A percentile compares a stretch with the other conserved stretches of the same genome.
Conservation (phyloP, 495 filamentous ascomycete species). For the Annulohypoxylon stygium region DNA sequence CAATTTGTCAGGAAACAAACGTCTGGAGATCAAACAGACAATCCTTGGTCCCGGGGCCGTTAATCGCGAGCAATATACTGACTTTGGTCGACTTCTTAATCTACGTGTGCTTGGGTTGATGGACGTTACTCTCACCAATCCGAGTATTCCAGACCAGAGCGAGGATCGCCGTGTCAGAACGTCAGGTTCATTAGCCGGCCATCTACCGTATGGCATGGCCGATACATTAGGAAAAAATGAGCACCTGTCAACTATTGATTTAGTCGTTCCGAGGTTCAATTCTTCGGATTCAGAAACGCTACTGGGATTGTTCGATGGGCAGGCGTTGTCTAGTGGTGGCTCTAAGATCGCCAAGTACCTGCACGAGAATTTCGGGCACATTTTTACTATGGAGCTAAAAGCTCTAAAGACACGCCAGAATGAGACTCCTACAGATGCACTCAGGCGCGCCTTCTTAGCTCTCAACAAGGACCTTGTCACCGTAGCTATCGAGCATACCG, state of each 20-base stretch:
- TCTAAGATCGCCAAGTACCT: conserved; percentile 96
- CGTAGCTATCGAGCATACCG: conserved; percentile 83
- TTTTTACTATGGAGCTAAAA: conserved; percentile 85
- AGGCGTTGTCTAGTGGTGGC: conserved; percentile 83
- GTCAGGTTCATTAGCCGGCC: conserved; percentile 89
- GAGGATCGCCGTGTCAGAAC: conserved; percentile 96
- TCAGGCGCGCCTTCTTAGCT: conserved; percentile 86
- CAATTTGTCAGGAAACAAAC: conserved; percentile 97
- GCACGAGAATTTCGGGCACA: conserved; percentile 90
- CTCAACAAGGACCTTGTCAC: conserved; percentile 95
- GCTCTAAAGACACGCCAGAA: conserved; percentile 65
- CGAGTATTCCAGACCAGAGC: conserved; percentile 91
- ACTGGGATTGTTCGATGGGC: conserved; percentile 94
- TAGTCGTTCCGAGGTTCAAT: conserved; percentile 93
- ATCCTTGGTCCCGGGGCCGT: conserved; percentile 60
- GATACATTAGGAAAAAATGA: conserved; percentile 94
- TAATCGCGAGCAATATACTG: conserved; percentile 82
- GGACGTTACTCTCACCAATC: conserved; percentile 92
- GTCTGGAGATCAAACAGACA: conserved; percentile 93
- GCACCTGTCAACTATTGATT: conserved; percentile 96
- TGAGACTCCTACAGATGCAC: conserved; percentile 84
- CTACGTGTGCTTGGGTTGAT: conserved; percentile 93
- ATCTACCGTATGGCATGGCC: conserved; percentile 95
- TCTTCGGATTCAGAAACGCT: conserved; percentile 92
- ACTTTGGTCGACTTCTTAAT: conserved; percentile 88